Evolutionary conservation across 192 early-diverging fungal species (phyloP).

Genomic region (Spinellus fusiger): DNA sequence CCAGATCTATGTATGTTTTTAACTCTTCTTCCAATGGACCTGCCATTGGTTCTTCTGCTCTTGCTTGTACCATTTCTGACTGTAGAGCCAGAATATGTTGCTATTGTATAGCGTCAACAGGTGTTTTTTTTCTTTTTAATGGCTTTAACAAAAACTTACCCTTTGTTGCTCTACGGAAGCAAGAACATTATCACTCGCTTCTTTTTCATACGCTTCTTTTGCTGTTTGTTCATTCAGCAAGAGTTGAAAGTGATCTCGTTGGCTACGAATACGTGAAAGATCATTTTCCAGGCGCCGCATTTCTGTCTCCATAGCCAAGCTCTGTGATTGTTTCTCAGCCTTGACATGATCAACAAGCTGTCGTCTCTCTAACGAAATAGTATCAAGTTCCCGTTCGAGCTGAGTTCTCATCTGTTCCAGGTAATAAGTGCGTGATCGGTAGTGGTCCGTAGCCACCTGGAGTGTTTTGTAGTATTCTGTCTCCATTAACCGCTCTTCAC

Average conservation of each 20-base stretch:
- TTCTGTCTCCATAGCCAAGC: slow-evolving; percentile 44
- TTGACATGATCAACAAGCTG: slow-evolving; percentile 36
- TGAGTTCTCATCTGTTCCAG: slow-evolving; percentile 37
- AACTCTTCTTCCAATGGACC: slow-evolving; percentile 15
- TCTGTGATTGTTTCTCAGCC: slow-evolving; percentile 32
- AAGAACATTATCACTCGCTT: background rate
- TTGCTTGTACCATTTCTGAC: background rate
- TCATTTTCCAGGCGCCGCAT: slow-evolving; percentile 47
- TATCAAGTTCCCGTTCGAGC: slow-evolving; percentile 37
- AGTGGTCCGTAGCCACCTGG: slow-evolving; percentile 42
- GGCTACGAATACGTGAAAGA: slow-evolving; percentile 44
- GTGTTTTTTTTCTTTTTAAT: background rate
- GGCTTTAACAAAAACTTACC: background rate
- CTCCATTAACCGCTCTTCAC: slow-evolving; percentile 45
- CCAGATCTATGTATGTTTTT: background rate
- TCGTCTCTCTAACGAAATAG: slow-evolving; percentile 29
- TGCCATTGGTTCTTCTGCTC: slow-evolving; percentile 5
- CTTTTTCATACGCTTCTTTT: background rate
- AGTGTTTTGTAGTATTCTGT: slow-evolving; percentile 44
- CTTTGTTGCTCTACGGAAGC: slow-evolving; percentile 5
- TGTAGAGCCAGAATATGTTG: slow-evolving; percentile 5
- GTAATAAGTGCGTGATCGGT: slow-evolving; percentile 34
- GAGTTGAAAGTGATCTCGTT: slow-evolving; percentile 46
- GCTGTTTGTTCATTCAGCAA: slow-evolving; percentile 29
- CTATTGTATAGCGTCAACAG: background rate